Conservation (phyloP, 176 grass and related monocot genomes). For the Carex kokanica region DNA sequence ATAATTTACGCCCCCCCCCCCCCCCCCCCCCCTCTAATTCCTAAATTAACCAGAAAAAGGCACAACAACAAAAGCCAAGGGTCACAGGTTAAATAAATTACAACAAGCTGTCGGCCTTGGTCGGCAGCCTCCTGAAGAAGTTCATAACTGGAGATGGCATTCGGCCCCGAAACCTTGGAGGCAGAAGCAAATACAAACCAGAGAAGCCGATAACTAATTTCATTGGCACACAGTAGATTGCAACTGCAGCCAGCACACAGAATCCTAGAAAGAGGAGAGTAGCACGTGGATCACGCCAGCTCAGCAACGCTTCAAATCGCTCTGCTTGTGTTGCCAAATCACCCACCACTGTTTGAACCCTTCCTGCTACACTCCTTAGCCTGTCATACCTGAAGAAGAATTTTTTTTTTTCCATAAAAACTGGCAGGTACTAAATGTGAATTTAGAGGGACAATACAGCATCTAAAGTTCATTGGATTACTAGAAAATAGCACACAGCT, state of each 20-base stretch:
- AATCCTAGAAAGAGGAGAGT: slow-evolving; percentile 54
- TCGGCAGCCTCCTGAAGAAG: slow-evolving; percentile 86
- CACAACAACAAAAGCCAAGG: neutral
- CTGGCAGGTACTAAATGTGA: neutral
- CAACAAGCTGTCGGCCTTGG: slow-evolving; percentile 68
- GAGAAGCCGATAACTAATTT: slow-evolving; percentile 52
- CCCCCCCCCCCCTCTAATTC: neutral
- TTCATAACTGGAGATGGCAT: slow-evolving; percentile 65
- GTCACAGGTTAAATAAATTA: slow-evolving; percentile 30
- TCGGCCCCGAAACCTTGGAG: slow-evolving; percentile 56
- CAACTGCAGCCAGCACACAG: slow-evolving; percentile 42
- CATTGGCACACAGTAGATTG: slow-evolving; percentile 50
- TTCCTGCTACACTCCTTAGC: slow-evolving; percentile 66
- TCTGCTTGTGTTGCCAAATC: slow-evolving; percentile 85
- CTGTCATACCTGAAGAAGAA: slow-evolving; percentile 65
- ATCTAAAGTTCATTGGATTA: neutral
- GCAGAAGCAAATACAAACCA: slow-evolving; percentile 64
- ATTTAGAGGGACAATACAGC: neutral
- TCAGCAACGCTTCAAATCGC: slow-evolving; percentile 70
- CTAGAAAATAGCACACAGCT: neutral
- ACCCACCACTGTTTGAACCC: slow-evolving; percentile 83
- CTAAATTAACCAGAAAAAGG: too few species aligned
- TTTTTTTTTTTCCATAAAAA: neutral
- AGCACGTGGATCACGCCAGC: slow-evolving; percentile 88
- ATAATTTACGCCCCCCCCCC: too few species aligned